Evolutionary conservation across 164 flowering plant genomes (phyloP).

Genomic region (Platanus orientalis): DNA sequence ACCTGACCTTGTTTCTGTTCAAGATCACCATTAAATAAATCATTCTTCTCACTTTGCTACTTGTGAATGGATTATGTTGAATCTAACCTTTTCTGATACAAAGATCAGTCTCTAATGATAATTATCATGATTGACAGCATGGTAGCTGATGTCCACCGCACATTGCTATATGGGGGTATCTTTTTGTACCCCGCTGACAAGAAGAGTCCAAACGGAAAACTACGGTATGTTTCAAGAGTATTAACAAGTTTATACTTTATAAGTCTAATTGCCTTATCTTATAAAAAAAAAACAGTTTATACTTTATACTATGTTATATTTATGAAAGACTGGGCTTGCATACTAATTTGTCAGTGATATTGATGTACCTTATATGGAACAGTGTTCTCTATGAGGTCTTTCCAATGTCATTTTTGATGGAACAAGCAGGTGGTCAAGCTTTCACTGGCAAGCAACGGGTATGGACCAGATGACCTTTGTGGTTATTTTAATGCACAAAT

Average conservation of each 20-base stretch:
- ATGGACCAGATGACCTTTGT: conserved; percentile 4
- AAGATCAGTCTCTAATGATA: conserved; percentile 3
- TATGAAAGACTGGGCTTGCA: background rate
- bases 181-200: conserved; percentile 97
- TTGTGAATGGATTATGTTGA: no score
- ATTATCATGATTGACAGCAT: conserved; percentile 45
- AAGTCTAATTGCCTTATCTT: no score
- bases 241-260: background rate
- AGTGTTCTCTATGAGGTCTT: conserved; percentile 95
- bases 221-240: conserved; percentile 51
- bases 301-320: background rate
- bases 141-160: conserved; percentile 99
- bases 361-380: conserved; percentile 8
- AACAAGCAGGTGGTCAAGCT: conserved; percentile 87
- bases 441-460: conserved; percentile 88
- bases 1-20: no score
- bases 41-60: no score
- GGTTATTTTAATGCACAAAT: background rate
- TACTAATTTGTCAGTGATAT: background rate
- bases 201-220: conserved; percentile 92
- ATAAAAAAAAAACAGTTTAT: no score
- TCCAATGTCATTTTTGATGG: conserved; percentile 92
- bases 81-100: no score
- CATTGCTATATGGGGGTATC: conserved; percentile 95
- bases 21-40: no score